These are phyloP conservation scores for Fistulina hepatica DNA, from an alignment of 1,284 basidiomycete genomes.

Conservation along the genomic window DNA sequence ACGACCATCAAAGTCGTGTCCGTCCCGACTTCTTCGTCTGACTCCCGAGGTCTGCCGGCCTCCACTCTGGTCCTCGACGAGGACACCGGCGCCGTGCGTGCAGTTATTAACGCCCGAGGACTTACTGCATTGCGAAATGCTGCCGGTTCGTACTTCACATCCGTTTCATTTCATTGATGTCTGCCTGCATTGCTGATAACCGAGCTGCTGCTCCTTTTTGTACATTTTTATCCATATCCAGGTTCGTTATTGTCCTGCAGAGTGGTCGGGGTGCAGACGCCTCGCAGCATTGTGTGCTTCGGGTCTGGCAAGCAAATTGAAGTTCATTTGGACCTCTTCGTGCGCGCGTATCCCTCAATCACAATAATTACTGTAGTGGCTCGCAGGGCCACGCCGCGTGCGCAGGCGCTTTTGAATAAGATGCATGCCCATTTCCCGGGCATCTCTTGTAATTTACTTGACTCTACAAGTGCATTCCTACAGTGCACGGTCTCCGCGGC, in stretches of 20 bases:
- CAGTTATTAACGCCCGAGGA: constrained; percentile 64
- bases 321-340: constrained; percentile 55
- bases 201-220: no score
- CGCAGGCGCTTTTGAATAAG: constrained; percentile 29
- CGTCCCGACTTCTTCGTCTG: constrained; percentile 37
- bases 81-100: constrained; percentile 50
- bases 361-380: constrained; percentile 51
- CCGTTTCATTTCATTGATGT: constrained; percentile 3
- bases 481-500: constrained; percentile 29
- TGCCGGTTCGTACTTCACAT: constrained; percentile 41
- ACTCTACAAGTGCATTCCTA: constrained; percentile 11
- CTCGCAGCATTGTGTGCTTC: constrained; percentile 49
- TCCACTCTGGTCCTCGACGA: constrained; percentile 73
- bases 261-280: constrained; percentile 34
- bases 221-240: constrained; percentile 21
- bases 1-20: constrained; percentile 67
- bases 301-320: constrained; percentile 66
- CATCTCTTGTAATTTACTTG: constrained; percentile 12
- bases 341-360: constrained; percentile 48
- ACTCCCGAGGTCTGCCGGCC: constrained; percentile 53
- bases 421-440: constrained; percentile 33
- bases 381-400: constrained; percentile 43
- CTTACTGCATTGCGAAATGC: constrained; percentile 76
- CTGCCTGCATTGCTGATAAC: no score
- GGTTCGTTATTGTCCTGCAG: constrained; percentile 64